These are phyloP conservation scores for Cercospora sesami DNA, from an alignment of 2,329 filamentous ascomycete species.

Conservation along the genomic window DNA sequence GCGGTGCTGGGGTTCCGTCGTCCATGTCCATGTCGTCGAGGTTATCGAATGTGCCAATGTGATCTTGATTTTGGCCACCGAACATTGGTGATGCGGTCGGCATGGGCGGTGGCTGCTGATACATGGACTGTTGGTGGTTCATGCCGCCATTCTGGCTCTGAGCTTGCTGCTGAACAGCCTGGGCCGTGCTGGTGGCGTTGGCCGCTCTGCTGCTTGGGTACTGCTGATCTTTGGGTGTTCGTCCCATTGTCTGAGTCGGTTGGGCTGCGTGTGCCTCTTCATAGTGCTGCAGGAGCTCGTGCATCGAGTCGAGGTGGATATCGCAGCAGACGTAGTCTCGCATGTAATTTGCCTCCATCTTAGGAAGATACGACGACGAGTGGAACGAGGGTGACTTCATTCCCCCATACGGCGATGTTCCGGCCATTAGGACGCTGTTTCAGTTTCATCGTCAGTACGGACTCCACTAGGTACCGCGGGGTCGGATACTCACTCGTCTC, in stretches of 20 bases:
- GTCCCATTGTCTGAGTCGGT: constrained; percentile 43
- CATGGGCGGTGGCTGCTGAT: constrained; percentile 20
- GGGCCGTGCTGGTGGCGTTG: constrained; percentile 39
- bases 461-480: background rate
- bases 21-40: constrained; percentile 99
- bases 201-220: constrained; percentile 38
- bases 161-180: constrained; percentile 39
- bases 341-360: constrained; percentile 87
- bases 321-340: constrained; percentile 95
- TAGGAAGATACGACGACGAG: constrained; percentile 34
- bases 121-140: constrained; percentile 25
- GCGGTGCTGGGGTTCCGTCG: constrained; percentile 68
- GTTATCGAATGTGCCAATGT: constrained; percentile 49
- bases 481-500: constrained; percentile 80
- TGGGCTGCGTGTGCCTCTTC: constrained; percentile 84
- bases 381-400: constrained; percentile 90
- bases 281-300: constrained; percentile 94
- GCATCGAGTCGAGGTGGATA: constrained; percentile 81
- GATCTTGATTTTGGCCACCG: constrained; percentile 36
- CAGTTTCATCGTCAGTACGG: constrained; percentile 25
- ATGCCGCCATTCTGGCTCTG: constrained; percentile 31
- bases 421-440: constrained; percentile 85
- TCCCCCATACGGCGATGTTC: constrained; percentile 81
- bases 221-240: constrained; percentile 42
- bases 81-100: constrained; percentile 36